Conservation (phyloP, 345 rosid species). For the Capsella bursapastoris region DNA sequence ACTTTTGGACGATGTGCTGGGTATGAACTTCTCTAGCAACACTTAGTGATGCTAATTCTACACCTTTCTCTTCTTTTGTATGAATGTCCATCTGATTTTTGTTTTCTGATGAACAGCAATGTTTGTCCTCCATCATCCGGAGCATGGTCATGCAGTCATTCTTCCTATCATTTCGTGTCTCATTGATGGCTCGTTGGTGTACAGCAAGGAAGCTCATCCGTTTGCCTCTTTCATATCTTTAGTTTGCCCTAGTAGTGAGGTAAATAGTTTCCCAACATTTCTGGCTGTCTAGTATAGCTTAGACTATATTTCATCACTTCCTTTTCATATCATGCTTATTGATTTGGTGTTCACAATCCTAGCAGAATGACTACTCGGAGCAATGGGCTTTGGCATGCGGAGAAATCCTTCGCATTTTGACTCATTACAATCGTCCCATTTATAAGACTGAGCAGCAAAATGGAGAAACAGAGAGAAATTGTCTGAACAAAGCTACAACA, state of each 20-base stretch:
- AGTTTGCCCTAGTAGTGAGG: slow-evolving; percentile 85
- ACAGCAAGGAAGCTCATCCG: slow-evolving; percentile 74
- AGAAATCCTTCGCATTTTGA: slow-evolving; percentile 91
- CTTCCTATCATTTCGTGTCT: slow-evolving; percentile 94
- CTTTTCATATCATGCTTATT: not conserved
- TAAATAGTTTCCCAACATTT: slow-evolving; percentile 36
- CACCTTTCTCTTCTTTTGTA: slow-evolving; percentile 4
- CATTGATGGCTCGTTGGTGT: slow-evolving; percentile 84
- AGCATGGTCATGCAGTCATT: slow-evolving; percentile 94
- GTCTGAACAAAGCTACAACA: slow-evolving; percentile 53
- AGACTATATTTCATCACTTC: slow-evolving; percentile 5
- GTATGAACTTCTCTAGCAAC: slow-evolving; percentile 49
- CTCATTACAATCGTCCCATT: slow-evolving; percentile 98
- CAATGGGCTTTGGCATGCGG: slow-evolving; percentile 99
- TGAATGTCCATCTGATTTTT: slow-evolving; percentile 30
- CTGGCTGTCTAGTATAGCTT: slow-evolving; percentile 1
- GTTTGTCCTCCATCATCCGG: slow-evolving; percentile 97
- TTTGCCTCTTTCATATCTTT: slow-evolving; percentile 94
- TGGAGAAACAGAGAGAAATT: slow-evolving; percentile 60
- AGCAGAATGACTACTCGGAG: slow-evolving; percentile 91
- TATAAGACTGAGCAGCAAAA: slow-evolving; percentile 69
- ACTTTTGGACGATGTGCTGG: slow-evolving; percentile 92
- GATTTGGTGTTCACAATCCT: slow-evolving; percentile 17
- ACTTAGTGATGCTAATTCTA: not conserved
- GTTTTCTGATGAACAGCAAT: slow-evolving; percentile 65